Evolutionary conservation across 139 green algal genomes (phyloP).

Genomic region (Haematococcus sp.): DNA sequence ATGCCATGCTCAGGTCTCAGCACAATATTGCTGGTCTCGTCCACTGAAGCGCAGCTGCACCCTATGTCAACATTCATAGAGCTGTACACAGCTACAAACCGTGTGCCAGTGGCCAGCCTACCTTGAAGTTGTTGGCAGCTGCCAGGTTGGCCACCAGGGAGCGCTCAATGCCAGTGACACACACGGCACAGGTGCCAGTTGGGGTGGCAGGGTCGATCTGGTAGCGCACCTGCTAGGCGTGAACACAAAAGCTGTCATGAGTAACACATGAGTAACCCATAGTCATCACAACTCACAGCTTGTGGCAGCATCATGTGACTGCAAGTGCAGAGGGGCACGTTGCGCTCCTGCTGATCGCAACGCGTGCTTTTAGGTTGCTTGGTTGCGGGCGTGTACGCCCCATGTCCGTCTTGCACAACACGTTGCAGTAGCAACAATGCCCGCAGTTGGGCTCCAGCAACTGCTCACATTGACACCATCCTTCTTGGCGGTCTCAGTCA

Average conservation of each 20-base stretch:
- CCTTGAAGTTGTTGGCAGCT: conserved; percentile 99
- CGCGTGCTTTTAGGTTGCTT: no score
- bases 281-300: no score
- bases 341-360: no score
- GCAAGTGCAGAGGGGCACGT: no score
- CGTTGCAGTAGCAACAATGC: background rate
- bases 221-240: conserved; percentile 74
- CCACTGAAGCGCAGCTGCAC: no score
- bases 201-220: conserved; percentile 76
- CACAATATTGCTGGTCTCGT: no score
- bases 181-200: conserved; percentile 94
- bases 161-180: conserved; percentile 87
- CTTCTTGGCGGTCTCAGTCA: conserved; percentile 66
- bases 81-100: background rate
- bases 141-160: conserved; percentile 94
- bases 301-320: background rate
- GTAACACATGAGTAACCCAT: no score
- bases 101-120: conserved; percentile 10
- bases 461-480: conserved; percentile 76
- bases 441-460: background rate
- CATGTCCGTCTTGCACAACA: background rate
- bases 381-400: no score
- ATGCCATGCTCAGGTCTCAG: no score
- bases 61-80: no score
- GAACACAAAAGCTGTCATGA: no score